phyloP scores from a whole-genome alignment of 192 early-diverging fungal species.

The Umbelopsis sp. region DNA sequence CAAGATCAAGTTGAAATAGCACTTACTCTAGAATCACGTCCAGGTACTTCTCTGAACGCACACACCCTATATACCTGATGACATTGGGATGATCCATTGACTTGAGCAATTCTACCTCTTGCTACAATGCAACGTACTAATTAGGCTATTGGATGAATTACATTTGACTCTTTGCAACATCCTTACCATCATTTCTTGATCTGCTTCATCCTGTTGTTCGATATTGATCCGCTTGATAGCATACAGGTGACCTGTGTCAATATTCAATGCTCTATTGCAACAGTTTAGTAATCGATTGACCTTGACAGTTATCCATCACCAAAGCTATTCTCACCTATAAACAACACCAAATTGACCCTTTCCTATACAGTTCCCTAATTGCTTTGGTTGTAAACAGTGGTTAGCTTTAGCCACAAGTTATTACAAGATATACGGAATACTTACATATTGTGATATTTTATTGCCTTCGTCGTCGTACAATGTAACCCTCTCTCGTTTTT shows the following conservation, averaged over 20 bases:
- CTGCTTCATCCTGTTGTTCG: slow-evolving; percentile 49
- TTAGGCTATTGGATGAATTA: not conserved
- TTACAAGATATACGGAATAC: no score
- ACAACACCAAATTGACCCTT: slow-evolving; percentile 90
- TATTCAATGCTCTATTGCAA: slow-evolving; percentile 62
- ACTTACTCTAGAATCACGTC: slow-evolving; percentile 81
- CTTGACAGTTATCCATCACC: not conserved
- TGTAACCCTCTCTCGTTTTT: not conserved
- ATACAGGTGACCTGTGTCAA: slow-evolving; percentile 78
- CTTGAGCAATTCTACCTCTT: slow-evolving; percentile 86
- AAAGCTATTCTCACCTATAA: slow-evolving; percentile 54
- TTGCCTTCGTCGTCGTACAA: slow-evolving; percentile 35
- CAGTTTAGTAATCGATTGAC: not conserved
- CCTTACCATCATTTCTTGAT: slow-evolving; percentile 77
- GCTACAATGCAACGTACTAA: slow-evolving; percentile 24
- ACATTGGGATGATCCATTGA: slow-evolving; percentile 78
- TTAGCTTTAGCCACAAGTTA: not conserved
- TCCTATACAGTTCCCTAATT: slow-evolving; percentile 85
- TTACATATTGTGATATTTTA: slow-evolving; percentile 44
- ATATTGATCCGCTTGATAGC: slow-evolving; percentile 87
- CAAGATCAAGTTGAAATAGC: no score
- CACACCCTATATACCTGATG: slow-evolving; percentile 82
- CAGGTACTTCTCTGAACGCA: slow-evolving; percentile 67
- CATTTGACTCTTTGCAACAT: no score
- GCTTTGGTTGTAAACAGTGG: slow-evolving; percentile 34